These are phyloP conservation scores for Citrullus mucosospermus DNA, from an alignment of 306 rosid species.

Conservation along the genomic window DNA sequence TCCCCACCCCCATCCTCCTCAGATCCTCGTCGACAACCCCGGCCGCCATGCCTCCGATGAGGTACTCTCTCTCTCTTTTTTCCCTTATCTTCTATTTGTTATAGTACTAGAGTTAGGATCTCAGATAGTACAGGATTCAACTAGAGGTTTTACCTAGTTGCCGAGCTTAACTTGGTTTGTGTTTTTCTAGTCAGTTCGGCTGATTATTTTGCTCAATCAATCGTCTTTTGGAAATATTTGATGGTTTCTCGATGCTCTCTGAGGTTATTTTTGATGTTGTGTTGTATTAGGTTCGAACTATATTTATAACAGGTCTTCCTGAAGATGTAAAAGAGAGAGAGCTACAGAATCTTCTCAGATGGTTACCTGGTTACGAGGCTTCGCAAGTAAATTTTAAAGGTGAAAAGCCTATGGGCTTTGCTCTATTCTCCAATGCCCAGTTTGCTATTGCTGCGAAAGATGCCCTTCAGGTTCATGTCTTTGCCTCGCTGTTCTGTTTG, in stretches of 20 bases:
- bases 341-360: conserved; percentile 67
- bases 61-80: conserved; percentile 16
- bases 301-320: conserved; percentile 86
- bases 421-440: conserved; percentile 60
- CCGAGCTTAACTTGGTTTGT: not conserved
- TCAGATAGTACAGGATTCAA: not conserved
- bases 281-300: conserved; percentile 56
- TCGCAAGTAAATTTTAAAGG: conserved; percentile 89
- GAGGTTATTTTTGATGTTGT: not conserved
- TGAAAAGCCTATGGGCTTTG: conserved; percentile 97
- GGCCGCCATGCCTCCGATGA: conserved; percentile 48
- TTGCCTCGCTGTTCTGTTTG: not conserved
- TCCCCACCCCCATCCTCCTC: conserved; percentile 25
- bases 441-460: conserved; percentile 81
- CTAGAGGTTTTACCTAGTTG: not conserved
- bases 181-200: not conserved
- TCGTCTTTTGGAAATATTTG: not conserved
- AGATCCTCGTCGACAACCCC: conserved; percentile 34
- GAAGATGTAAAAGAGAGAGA: conserved; percentile 94
- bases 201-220: not conserved
- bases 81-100: not conserved
- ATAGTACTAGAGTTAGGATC: not conserved
- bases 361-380: conserved; percentile 97
- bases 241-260: not conserved
- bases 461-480: conserved; percentile 51